phyloP scores from a whole-genome alignment of 495 filamentous ascomycete genomes.

The Pseudomonodictys pantanalensis region DNA sequence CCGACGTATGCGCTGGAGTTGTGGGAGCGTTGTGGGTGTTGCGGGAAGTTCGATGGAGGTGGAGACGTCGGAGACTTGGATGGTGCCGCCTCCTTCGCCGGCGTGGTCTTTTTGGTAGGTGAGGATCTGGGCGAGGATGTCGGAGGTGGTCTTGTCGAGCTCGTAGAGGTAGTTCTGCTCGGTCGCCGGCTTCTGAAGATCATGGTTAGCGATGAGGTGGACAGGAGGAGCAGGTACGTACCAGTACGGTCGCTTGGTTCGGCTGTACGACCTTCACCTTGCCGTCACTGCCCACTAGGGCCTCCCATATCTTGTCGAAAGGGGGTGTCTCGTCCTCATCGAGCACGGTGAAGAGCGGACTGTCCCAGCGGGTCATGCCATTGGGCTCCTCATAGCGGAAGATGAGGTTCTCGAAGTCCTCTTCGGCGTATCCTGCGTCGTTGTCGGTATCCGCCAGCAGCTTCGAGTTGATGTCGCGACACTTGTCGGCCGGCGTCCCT shows the following conservation, averaged over 20 bases:
- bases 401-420: constrained; percentile 86
- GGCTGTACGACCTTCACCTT: constrained; percentile 59
- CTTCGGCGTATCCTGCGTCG: constrained; percentile 43
- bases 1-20: constrained; percentile 76
- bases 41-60: constrained; percentile 40
- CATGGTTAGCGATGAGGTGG: not conserved
- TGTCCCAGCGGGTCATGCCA: constrained; percentile 92
- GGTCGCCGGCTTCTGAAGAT: constrained; percentile 55
- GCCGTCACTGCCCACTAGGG: constrained; percentile 60
- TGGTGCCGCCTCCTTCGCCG: constrained; percentile 55
- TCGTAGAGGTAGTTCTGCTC: constrained; percentile 79
- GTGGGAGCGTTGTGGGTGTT: constrained; percentile 57
- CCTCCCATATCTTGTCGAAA: constrained; percentile 74
- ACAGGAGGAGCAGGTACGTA: constrained; percentile 30
- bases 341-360: constrained; percentile 84
- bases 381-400: constrained; percentile 97
- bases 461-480: constrained; percentile 57
- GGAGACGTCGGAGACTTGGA: constrained; percentile 42
- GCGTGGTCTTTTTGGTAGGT: constrained; percentile 67
- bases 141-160: constrained; percentile 80
- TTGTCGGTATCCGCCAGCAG: constrained; percentile 34
- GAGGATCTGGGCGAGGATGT: constrained; percentile 71
- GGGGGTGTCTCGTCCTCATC: constrained; percentile 71
- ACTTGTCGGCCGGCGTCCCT: constrained; percentile 69
- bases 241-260: constrained; percentile 76